Conservation (phyloP, 345 rosid species). For the Brassica incana region DNA sequence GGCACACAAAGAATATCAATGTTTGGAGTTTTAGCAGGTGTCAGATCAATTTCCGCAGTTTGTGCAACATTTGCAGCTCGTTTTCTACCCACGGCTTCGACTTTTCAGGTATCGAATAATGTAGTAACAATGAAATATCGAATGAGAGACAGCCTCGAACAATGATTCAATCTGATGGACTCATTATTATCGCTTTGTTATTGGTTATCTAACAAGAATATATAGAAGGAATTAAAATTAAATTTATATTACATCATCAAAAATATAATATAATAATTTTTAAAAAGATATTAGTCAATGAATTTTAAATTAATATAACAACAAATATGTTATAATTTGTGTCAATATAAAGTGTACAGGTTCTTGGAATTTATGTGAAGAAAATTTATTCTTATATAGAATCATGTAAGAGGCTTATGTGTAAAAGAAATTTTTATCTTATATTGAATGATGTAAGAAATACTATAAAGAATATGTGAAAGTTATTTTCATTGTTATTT, state of each 20-base stretch:
- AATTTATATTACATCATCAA: not conserved
- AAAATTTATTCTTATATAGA: not conserved
- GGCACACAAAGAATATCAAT: constrained; percentile 52
- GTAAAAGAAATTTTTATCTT: too few species aligned
- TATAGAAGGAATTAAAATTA: not conserved
- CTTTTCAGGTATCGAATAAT: constrained; percentile 57
- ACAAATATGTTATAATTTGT: not conserved
- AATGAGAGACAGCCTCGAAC: not conserved
- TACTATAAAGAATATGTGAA: not conserved
- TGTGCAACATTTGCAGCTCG: constrained; percentile 68
- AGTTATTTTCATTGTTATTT: not conserved
- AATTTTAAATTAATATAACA: not conserved
- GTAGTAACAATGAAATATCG: not conserved
- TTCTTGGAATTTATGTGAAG: not conserved
- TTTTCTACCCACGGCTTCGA: constrained; percentile 51
- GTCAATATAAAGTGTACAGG: not conserved
- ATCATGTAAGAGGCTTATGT: not conserved
- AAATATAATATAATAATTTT: not conserved
- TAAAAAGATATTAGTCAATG: not conserved
- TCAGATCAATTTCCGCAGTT: constrained; percentile 47
- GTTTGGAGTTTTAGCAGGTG: constrained; percentile 64
- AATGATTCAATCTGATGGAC: not conserved
- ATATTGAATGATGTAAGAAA: not conserved
- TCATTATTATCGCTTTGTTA: not conserved
- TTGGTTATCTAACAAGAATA: not conserved